Percentiles rank a stretch among this genome's conserved stretches.
These are phyloP conservation scores for Aurinia saxatilis DNA, from an alignment of 345 rosid species.

Conservation along the genomic window DNA sequence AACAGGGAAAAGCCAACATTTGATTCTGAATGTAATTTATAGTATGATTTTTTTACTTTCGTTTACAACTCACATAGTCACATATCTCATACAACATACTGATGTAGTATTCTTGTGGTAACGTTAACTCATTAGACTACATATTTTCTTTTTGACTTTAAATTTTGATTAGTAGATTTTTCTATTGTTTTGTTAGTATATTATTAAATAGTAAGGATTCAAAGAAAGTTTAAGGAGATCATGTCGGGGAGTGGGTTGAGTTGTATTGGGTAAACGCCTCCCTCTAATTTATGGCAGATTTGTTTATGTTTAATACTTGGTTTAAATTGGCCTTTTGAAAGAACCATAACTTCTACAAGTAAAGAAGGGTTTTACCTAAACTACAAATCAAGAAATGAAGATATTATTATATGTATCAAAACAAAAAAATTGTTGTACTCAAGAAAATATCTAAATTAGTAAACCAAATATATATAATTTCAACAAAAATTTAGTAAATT, in stretches of 20 bases:
- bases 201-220: not conserved
- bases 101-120: not conserved
- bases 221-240: conserved; percentile 29
- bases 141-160: not conserved
- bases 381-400: not conserved
- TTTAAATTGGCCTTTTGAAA: not conserved
- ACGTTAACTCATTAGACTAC: not conserved
- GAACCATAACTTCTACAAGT: conserved; percentile 1
- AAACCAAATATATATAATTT: not conserved
- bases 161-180: not conserved
- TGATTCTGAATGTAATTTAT: not conserved
- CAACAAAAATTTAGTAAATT: not conserved
- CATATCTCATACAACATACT: not conserved
- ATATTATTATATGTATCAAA: not conserved
- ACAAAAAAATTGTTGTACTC: not conserved
- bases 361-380: conserved; percentile 1
- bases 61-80: not conserved
- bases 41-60: no score
- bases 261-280: conserved; percentile 53
- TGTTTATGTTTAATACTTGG: conserved; percentile 3
- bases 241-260: conserved; percentile 35
- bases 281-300: not conserved
- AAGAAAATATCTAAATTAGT: not conserved
- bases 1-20: no score
- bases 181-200: not conserved